Evolutionary conservation across 768 basidiomycete genomes (phyloP).

Genomic region (Tulasnella sp.): DNA sequence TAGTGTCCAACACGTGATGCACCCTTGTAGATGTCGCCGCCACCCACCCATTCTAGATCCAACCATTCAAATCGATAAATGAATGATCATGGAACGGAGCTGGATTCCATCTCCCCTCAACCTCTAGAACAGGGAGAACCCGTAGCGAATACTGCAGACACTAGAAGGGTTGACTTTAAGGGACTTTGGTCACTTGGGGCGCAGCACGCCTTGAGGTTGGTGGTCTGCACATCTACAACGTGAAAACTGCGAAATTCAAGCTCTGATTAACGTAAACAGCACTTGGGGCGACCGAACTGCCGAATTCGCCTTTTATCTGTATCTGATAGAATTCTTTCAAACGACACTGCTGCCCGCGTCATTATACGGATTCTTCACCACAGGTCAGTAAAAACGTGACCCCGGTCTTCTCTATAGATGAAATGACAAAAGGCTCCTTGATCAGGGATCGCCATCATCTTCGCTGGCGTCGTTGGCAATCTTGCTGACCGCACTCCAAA

Average conservation of each 20-base stretch:
- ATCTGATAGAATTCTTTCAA: slow-evolving; percentile 35
- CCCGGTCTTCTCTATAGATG: neutral
- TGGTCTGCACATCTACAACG: neutral
- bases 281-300: slow-evolving; percentile 30
- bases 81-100: too few species aligned
- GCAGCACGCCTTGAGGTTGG: slow-evolving; percentile 17
- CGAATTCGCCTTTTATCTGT: slow-evolving; percentile 37
- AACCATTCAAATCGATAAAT: too few species aligned
- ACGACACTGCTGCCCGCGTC: slow-evolving; percentile 39
- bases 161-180: neutral
- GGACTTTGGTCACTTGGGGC: slow-evolving; percentile 14
- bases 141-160: too few species aligned
- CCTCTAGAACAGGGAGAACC: too few species aligned
- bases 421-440: neutral
- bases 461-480: slow-evolving; percentile 34
- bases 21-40: too few species aligned
- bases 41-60: too few species aligned
- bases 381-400: slow-evolving; percentile 21
- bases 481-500: slow-evolving; percentile 34
- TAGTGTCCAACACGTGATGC: too few species aligned
- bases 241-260: neutral
- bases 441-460: slow-evolving; percentile 28
- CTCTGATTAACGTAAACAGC: neutral
- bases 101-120: too few species aligned
- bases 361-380: slow-evolving; percentile 37